These are phyloP conservation scores for Chlorencoelia australis DNA, from an alignment of 2,329 filamentous ascomycete genomes.

Conservation along the genomic window DNA sequence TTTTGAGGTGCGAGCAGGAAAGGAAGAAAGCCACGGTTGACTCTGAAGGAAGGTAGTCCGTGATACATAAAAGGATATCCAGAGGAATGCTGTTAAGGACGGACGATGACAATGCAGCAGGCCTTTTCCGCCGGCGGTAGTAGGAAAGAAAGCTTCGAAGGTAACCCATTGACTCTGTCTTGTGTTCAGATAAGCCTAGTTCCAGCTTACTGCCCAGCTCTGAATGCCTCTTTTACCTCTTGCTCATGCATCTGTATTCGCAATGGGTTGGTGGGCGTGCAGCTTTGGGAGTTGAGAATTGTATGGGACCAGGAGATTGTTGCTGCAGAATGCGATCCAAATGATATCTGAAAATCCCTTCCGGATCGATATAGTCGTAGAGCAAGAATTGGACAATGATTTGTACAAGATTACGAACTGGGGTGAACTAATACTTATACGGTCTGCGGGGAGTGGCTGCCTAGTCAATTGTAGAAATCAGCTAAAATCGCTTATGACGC, in stretches of 20 bases:
- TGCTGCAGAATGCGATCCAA: not conserved
- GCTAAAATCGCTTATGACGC: no score
- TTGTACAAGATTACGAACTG: not conserved
- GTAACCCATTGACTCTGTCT: conserved; percentile 4
- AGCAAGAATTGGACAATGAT: not conserved
- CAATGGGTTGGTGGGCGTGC: not conserved
- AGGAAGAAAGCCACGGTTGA: conserved; percentile 11
- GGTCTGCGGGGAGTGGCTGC: not conserved
- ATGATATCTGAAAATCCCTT: not conserved
- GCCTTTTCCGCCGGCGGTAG: not conserved
- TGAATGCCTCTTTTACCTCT: no score
- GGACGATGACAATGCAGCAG: conserved; percentile 6
- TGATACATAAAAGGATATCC: conserved; percentile 10
- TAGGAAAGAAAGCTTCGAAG: conserved; percentile 2
- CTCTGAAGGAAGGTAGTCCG: conserved; percentile 8
- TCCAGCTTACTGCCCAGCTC: not conserved
- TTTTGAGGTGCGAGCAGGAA: conserved; percentile 9
- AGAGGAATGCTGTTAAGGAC: conserved; percentile 4
- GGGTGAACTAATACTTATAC: not conserved
- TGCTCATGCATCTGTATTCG: not conserved
- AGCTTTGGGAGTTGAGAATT: not conserved
- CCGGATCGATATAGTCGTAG: not conserved
- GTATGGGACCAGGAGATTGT: not conserved
- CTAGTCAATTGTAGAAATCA: no score
- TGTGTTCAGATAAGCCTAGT: not conserved